phyloP scores from a whole-genome alignment of 768 basidiomycete species.

The Pholiota conissans region DNA sequence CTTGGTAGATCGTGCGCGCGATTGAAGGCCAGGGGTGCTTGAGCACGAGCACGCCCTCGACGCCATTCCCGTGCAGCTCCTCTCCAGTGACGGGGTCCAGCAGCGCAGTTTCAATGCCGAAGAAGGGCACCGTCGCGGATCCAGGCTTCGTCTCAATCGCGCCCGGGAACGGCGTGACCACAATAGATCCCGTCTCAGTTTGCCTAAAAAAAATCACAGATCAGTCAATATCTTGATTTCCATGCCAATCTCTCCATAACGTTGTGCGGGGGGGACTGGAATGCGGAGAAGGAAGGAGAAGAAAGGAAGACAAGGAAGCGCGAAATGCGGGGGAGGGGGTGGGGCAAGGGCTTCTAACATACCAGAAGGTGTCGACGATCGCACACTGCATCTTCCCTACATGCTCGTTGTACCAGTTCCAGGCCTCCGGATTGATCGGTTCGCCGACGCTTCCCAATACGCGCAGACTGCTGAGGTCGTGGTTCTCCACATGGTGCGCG shows the following conservation, averaged over 20 bases:
- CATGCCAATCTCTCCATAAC: conserved; percentile 1
- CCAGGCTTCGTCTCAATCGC: conserved; percentile 96
- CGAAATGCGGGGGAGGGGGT: neutral
- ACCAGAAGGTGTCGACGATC: conserved; percentile 92
- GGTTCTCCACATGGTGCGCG: conserved; percentile 76
- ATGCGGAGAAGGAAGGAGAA: neutral
- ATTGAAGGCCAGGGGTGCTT: conserved; percentile 94
- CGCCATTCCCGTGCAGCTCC: conserved; percentile 75
- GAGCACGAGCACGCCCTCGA: conserved; percentile 89
- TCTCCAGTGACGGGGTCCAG: conserved; percentile 83
- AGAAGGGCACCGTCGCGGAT: conserved; percentile 96
- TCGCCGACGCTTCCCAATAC: conserved; percentile 94
- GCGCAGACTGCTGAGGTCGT: conserved; percentile 82
- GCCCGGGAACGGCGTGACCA: conserved; percentile 94
- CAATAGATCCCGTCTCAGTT: conserved; percentile 97
- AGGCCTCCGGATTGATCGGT: conserved; percentile 98
- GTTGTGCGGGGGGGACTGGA: neutral
- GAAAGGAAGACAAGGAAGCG: too few species aligned
- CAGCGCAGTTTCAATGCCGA: conserved; percentile 87
- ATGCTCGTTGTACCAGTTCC: conserved; percentile 98
- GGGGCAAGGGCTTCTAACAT: conserved; percentile 15
- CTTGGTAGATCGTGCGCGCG: conserved; percentile 87
- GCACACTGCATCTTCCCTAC: conserved; percentile 88
- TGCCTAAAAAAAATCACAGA: conserved; percentile 63
- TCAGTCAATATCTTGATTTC: conserved; percentile 4